phyloP scores from a whole-genome alignment of 139 green algal species.

The Chlorella vulgaris region DNA sequence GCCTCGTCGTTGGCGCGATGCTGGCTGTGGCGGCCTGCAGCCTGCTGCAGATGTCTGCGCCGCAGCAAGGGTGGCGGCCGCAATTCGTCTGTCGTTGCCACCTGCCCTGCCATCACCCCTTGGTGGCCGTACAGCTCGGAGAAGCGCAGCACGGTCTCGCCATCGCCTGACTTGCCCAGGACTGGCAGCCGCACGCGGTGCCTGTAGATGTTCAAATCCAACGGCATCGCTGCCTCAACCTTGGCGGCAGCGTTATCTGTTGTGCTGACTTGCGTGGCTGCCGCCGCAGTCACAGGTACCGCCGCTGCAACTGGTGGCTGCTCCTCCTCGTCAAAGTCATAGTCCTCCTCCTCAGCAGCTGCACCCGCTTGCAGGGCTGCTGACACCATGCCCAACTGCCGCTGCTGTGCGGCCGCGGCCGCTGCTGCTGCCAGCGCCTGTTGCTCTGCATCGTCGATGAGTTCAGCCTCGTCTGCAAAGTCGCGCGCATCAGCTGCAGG shows the following conservation, averaged over 20 bases:
- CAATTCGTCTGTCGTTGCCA: neutral
- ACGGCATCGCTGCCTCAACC: neutral
- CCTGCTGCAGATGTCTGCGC: neutral
- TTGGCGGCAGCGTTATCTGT: neutral
- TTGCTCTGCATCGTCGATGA: constrained; percentile 43
- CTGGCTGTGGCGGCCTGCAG: neutral
- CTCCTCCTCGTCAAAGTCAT: constrained; percentile 41
- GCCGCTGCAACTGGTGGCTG: neutral
- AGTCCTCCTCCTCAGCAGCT: constrained; percentile 47
- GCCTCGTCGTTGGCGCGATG: neutral
- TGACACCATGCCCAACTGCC: constrained; percentile 18
- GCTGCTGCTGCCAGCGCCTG: constrained; percentile 8
- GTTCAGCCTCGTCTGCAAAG: constrained; percentile 44
- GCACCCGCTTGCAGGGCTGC: neutral
- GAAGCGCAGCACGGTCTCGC: constrained; percentile 32
- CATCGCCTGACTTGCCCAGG: constrained; percentile 8
- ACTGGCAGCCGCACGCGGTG: constrained; percentile 22
- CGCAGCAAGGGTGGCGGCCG: constrained; percentile 27
- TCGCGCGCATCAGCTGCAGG: constrained; percentile 33
- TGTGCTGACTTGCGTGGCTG: neutral
- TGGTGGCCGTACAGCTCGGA: constrained; percentile 30
- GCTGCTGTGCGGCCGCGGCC: neutral
- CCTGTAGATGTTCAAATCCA: neutral
- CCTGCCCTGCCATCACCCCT: constrained; percentile 14
- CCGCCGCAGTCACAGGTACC: neutral